Evolutionary conservation across 345 rosid genomes (phyloP).

Genomic region (Turritis glabra): DNA sequence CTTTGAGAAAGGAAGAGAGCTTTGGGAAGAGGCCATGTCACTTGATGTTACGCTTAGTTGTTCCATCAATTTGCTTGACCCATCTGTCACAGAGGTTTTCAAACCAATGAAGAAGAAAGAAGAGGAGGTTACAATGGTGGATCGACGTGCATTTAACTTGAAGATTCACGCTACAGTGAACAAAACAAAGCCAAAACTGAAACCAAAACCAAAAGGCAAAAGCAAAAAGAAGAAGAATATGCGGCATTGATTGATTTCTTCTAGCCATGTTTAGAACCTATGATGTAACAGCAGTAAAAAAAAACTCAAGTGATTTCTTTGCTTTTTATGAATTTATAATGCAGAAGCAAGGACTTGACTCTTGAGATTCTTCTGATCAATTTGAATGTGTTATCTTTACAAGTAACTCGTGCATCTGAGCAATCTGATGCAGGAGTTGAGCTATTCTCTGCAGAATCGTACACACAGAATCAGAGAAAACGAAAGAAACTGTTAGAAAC

Average conservation of each 20-base stretch:
- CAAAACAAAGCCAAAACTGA: conserved; percentile 31
- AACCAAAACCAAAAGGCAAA: conserved; percentile 29
- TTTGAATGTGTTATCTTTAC: conserved; percentile 31
- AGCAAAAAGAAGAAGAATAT: conserved; percentile 14
- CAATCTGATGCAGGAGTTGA: conserved; percentile 51
- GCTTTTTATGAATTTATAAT: neutral
- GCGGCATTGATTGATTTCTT: conserved; percentile 5
- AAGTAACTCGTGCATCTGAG: conserved; percentile 50
- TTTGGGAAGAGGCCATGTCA: conserved; percentile 72
- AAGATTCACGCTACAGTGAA: conserved; percentile 33
- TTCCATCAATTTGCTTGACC: conserved; percentile 55
- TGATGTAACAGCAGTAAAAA: conserved; percentile 6
- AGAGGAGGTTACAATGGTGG: conserved; percentile 44
- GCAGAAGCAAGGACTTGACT: neutral
- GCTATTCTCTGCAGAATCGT: conserved; percentile 49
- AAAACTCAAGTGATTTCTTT: neutral
- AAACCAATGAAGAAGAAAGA: conserved; percentile 53
- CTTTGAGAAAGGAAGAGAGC: conserved; percentile 68
- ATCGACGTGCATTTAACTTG: conserved; percentile 36
- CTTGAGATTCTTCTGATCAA: conserved; percentile 9
- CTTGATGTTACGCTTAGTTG: conserved; percentile 47
- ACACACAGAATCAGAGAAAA: neutral
- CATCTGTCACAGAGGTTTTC: conserved; percentile 61
- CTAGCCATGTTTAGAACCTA: neutral
- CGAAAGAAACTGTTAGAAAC: too few species aligned